These are phyloP conservation scores for Glutinoglossum americanum DNA, from an alignment of 495 filamentous ascomycete genomes.

Conservation along the genomic window DNA sequence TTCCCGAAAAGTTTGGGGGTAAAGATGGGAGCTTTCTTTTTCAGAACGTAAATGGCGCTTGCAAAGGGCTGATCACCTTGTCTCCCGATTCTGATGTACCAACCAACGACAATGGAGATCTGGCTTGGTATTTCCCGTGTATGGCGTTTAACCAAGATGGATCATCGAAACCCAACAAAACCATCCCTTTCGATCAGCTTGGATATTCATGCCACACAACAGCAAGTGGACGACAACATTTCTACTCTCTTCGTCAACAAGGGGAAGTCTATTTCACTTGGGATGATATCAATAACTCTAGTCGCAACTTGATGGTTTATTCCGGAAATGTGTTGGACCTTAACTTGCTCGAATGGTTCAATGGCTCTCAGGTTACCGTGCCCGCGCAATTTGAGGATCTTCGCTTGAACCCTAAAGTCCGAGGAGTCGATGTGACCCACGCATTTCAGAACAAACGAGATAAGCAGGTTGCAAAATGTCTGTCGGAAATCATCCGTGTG, in stretches of 20 bases:
- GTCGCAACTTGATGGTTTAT: slow-evolving; percentile 79
- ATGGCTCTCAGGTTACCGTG: slow-evolving; percentile 57
- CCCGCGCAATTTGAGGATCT: slow-evolving; percentile 64
- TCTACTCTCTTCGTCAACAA: slow-evolving; percentile 39
- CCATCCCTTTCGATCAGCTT: slow-evolving; percentile 40
- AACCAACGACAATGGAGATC: slow-evolving; percentile 43
- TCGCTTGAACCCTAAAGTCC: slow-evolving; percentile 49
- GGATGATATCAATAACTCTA: slow-evolving; percentile 77
- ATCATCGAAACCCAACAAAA: slow-evolving; percentile 51
- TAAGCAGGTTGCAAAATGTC: slow-evolving; percentile 63
- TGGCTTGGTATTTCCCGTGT: slow-evolving; percentile 98
- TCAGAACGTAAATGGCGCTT: slow-evolving; percentile 95
- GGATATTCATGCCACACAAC: slow-evolving; percentile 89
- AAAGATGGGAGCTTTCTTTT: slow-evolving; percentile 92
- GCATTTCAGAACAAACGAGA: slow-evolving; percentile 53
- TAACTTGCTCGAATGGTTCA: slow-evolving; percentile 81
- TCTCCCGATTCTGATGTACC: slow-evolving; percentile 55
- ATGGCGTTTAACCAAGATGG: slow-evolving; percentile 82
- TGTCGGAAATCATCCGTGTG: slow-evolving; percentile 84
- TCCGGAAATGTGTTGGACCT: slow-evolving; percentile 86
- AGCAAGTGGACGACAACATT: slow-evolving; percentile 37
- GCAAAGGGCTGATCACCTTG: slow-evolving; percentile 71
- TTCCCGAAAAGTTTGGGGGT: slow-evolving; percentile 59
- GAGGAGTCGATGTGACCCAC: slow-evolving; percentile 79
- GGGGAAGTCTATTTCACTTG: slow-evolving; percentile 88